Evolutionary conservation across 305 asterid species (phyloP), one percentile per base, ranked within the genome.

Genomic region (Solanum hybrid): DNA sequence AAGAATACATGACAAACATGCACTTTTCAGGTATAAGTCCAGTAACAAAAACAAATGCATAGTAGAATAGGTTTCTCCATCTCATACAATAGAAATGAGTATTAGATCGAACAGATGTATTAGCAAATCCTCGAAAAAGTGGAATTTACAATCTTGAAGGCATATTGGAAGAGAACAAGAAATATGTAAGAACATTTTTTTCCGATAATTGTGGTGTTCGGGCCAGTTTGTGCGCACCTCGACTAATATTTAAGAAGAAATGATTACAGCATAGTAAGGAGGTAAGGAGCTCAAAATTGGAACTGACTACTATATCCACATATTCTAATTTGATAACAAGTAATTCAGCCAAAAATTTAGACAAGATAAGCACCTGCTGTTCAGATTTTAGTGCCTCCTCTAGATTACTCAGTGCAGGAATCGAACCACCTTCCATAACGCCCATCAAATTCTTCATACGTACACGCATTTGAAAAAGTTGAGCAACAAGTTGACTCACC

Each of bases 391-490:
- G 91, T 89, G 99, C 96, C 92, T 97, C 99, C 95, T 97, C 94
- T 20, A 97, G 95, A 92, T 96, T 96, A 94, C 94, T 94, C 93
- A 97, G 89, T 40, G 98, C 87, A 89, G 99, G 99, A 90, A 97
- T 91, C 18, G 99, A 96, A 92, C 99, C 99, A 76, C 97, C 96
- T 93, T 96, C 97, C 99, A 97, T 96, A 77, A 96, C 94, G 31
- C 98, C 98, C 98, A 97, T 95, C 93, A 97, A 94, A 92, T 97
- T 97, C 96, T 96, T 97, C 99, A 97, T 97, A 4, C 97, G 95
- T 13, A 93, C 98, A 5, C 99, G 98, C 99, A 97, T 97, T 95
- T 97, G 98, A 93, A 97, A 97, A 88, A 97, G 95, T 91, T 97
- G 99, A 90, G 99, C 99, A 88, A 97, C 96, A 57, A 97, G 95